A percentile compares a stretch with the other conserved stretches of the same genome.
These are phyloP conservation scores for Termitomyces sp. DNA, from an alignment of 768 basidiomycete species.

Conservation along the genomic window DNA sequence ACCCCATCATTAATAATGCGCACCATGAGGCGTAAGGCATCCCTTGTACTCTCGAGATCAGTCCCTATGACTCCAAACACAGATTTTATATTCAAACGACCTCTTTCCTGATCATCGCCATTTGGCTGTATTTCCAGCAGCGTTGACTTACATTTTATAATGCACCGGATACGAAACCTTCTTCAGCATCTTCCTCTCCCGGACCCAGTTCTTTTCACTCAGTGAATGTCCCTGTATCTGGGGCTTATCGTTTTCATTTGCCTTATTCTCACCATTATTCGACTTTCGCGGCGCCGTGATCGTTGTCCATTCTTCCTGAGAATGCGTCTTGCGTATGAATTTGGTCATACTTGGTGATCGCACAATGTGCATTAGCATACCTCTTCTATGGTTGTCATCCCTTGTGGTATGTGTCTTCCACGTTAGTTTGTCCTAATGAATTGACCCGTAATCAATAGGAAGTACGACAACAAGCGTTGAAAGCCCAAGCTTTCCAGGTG, in stretches of 20 bases:
- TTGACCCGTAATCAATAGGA: not conserved
- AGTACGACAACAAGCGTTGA: not conserved
- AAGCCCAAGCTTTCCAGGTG: not conserved
- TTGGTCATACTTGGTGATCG: not conserved
- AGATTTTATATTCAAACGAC: not conserved
- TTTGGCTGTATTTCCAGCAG: not conserved
- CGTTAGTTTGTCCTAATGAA: not conserved
- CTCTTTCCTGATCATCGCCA: not conserved
- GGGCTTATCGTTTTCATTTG: constrained; percentile 7
- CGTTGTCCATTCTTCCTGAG: constrained; percentile 11
- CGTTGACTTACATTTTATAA: not conserved
- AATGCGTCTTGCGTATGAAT: constrained; percentile 11
- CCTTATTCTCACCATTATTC: constrained; percentile 5
- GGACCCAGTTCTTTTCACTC: not conserved
- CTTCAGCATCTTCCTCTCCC: not conserved
- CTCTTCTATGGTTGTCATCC: not conserved
- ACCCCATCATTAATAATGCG: not conserved
- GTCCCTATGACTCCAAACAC: not conserved
- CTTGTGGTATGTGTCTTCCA: not conserved
- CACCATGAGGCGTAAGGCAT: not conserved
- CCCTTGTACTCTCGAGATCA: not conserved
- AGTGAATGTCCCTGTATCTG: not conserved
- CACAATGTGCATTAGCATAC: not conserved
- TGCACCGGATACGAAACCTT: not conserved
- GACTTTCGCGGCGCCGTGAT: constrained; percentile 1